A percentile compares a stretch with the other conserved stretches of the same genome.
Evolutionary conservation across 345 rosid genomes (phyloP).

Genomic region (Erodium maritimum): DNA sequence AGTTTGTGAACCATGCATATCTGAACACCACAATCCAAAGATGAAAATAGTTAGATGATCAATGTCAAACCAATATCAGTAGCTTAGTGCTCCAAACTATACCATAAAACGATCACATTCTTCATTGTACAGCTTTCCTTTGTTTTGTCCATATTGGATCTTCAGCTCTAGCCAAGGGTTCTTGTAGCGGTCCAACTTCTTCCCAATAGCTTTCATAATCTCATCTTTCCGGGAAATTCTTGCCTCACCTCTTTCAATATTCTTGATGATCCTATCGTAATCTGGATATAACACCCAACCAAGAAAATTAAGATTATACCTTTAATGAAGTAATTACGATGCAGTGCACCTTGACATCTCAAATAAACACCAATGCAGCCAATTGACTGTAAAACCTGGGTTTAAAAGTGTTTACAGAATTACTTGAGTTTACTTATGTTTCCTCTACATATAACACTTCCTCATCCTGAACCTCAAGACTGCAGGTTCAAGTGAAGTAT

Average conservation of each 20-base stretch:
- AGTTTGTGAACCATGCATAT: constrained; percentile 97
- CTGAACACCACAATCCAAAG: constrained; percentile 21
- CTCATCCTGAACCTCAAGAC: too few relatives aligned
- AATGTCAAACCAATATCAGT: background rate
- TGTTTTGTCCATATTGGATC: constrained; percentile 97
- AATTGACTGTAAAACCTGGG: background rate
- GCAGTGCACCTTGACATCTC: background rate
- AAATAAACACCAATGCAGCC: background rate
- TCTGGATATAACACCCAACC: constrained; percentile 26
- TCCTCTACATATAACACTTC: too few relatives aligned
- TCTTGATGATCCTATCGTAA: constrained; percentile 91
- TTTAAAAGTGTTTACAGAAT: too few relatives aligned
- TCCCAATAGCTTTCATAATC: constrained; percentile 97
- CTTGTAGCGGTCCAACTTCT: constrained; percentile 94
- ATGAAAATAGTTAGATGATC: background rate
- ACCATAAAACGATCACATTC: constrained; percentile 96
- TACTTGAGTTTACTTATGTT: too few relatives aligned
- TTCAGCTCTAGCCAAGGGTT: constrained; percentile 97
- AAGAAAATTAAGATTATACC: constrained; percentile 4
- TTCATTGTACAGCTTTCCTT: constrained; percentile 93
- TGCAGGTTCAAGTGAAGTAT: too few relatives aligned
- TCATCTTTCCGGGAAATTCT: constrained; percentile 93
- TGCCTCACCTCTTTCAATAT: constrained; percentile 94
- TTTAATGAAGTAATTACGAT: too few relatives aligned
- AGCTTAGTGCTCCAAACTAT: constrained; percentile 1